Evolutionary conservation across 768 basidiomycete species (phyloP).

Genomic region (Mycena crocata): DNA sequence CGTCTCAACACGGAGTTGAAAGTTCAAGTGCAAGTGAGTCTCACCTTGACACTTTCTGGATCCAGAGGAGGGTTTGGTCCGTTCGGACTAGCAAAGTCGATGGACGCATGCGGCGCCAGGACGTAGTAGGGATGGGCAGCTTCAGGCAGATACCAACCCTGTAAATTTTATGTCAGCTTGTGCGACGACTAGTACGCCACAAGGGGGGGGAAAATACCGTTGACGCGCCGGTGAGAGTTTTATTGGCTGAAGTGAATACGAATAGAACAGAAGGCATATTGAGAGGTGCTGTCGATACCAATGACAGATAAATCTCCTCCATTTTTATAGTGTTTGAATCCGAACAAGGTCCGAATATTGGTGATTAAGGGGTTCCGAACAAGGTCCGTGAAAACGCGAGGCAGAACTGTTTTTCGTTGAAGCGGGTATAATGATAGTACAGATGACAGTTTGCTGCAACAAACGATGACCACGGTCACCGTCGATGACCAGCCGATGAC

Average conservation of each 20-base stretch:
- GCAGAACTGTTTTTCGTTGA: too few species aligned
- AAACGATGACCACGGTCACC: too few species aligned
- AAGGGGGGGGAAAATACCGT: background rate
- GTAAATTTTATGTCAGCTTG: background rate
- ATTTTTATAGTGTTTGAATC: too few species aligned
- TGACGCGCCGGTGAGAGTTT: background rate
- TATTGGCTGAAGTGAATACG: background rate
- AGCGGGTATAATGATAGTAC: too few species aligned
- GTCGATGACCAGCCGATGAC: too few species aligned
- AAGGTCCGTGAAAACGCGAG: too few species aligned
- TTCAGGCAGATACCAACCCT: constrained; percentile 88
- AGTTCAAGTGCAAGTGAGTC: background rate
- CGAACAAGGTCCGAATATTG: too few species aligned
- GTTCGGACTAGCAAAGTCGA: constrained; percentile 69
- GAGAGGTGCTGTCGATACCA: too few species aligned
- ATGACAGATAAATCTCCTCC: too few species aligned
- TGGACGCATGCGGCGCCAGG: constrained; percentile 58
- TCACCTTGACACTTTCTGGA: constrained; percentile 61
- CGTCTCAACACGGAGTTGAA: background rate
- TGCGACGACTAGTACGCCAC: too few species aligned
- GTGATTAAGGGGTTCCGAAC: too few species aligned
- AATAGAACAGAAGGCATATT: constrained; percentile 8
- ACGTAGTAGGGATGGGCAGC: constrained; percentile 79
- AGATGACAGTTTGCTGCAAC: too few species aligned
- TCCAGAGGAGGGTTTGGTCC: constrained; percentile 81